Evolutionary conservation across 257 asterid species (phyloP), one percentile per base, ranked within the genome.

Genomic region (Dorcoceras hygrometricum): DNA sequence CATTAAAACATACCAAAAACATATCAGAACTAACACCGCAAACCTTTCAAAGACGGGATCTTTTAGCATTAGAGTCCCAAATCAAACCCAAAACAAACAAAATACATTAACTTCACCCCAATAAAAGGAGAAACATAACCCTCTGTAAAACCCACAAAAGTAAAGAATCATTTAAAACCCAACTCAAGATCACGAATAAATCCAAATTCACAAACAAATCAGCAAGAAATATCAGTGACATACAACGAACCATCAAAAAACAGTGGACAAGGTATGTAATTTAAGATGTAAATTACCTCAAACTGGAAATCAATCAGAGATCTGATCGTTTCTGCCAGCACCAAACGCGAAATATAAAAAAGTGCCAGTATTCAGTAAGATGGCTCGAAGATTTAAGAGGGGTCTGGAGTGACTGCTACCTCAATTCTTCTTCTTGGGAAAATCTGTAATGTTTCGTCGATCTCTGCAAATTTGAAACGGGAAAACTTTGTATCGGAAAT

Each of bases 121-220:
- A 54, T 0, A 12, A 31, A 66, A 27, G 5, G 9, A 22, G 26
- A 23, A 11, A 16, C 24, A 24, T 54, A 14, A 70, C 68, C 79
- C 83, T 65, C 80, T 57, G 75, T 71, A 71, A 81, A 81, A 74
- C 80, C 86, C 80, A 23, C 10, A 36, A 24, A 48, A 36, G 27
- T 19, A 32, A 34, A 29, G n/a, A 57, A 26, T 34, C 69, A 26
- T n/a, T 32, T 50, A 63, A 18, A 63, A 25, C 48, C 28, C 19
- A 62, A 67, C 63, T 39, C 36, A 69, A 53, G 59, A 65, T 50
- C 63, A 19, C 8, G 28, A 32, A 32, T 54, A 29, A 74, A 64
- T 34, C 26, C 23, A 19, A 72, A 56, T 65, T 46, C 66, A 62
- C 51, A 31, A 68, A 43, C 53, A 71, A 73, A 63, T 61, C 29